Evolutionary conservation across 345 rosid genomes (phyloP).

Genomic region (Syzygium grande): DNA sequence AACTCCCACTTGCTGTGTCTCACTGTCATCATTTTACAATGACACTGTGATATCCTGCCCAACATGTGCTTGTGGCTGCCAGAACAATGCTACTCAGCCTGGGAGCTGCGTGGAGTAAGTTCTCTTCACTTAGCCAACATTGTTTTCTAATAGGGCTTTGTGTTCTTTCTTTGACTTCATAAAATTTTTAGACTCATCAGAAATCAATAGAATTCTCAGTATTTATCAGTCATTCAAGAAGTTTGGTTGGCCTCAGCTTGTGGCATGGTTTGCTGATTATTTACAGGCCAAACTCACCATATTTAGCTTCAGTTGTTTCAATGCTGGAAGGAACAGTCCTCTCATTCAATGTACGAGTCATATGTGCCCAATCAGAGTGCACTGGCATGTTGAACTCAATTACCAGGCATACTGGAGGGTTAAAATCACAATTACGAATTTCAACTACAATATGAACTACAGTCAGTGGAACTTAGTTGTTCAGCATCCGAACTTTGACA

Average conservation of each 20-base stretch:
- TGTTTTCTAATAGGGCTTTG: neutral
- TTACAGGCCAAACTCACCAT: constrained; percentile 41
- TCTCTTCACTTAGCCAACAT: neutral
- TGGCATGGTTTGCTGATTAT: neutral
- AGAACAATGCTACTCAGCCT: constrained; percentile 21
- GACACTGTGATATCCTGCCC: constrained; percentile 69
- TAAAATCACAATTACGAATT: constrained; percentile 68
- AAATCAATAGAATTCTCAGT: neutral
- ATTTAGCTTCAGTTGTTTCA: constrained; percentile 58
- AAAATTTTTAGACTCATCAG: neutral
- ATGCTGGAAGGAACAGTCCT: constrained; percentile 36
- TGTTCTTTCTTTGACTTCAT: neutral
- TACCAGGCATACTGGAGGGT: constrained; percentile 86
- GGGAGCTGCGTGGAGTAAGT: constrained; percentile 75
- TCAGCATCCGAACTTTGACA: constrained; percentile 85
- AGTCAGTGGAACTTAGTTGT: constrained; percentile 72
- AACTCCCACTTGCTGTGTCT: constrained; percentile 84
- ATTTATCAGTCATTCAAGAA: neutral
- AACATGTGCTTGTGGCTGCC: constrained; percentile 84
- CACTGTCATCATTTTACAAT: constrained; percentile 83
- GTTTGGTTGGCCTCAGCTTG: neutral
- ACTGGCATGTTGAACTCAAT: constrained; percentile 84
- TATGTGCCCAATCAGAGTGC: constrained; percentile 91
- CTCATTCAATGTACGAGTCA: constrained; percentile 70
- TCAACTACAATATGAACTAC: constrained; percentile 77